Percentiles rank a stretch among this genome's conserved stretches.
Evolutionary conservation across 345 rosid genomes (phyloP).

Genomic region (Eucalyptus rudis): DNA sequence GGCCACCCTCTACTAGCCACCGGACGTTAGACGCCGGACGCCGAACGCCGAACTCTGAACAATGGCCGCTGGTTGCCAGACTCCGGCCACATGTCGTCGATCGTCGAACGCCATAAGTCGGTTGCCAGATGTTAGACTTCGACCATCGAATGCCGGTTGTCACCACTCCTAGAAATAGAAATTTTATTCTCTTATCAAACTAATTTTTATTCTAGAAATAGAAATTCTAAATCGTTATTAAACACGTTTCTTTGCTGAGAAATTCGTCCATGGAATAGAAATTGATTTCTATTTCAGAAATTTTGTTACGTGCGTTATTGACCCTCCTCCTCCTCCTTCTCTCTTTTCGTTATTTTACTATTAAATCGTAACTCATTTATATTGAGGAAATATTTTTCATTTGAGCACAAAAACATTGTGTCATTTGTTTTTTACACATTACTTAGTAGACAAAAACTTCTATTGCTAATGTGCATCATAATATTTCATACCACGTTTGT

Average conservation of each 20-base stretch:
- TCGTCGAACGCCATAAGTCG: fast-evolving
- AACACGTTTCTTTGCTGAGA: fast-evolving
- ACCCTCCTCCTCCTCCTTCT: background rate
- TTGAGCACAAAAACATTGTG: background rate
- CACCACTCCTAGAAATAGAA: too few species aligned
- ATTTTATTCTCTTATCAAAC: too few species aligned
- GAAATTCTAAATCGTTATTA: too few species aligned
- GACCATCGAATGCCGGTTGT: fast-evolving
- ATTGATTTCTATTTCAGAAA: too few species aligned
- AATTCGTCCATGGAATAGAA: too few species aligned
- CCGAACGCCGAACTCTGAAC: fast-evolving
- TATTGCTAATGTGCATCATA: background rate
- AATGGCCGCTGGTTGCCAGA: fast-evolving
- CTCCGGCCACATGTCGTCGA: fast-evolving
- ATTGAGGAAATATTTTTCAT: background rate
- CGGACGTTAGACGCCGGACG: fast-evolving
- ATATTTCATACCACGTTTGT: background rate
- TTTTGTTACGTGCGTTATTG: fast-evolving
- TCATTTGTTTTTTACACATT: background rate
- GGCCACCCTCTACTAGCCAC: too few species aligned
- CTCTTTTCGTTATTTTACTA: background rate
- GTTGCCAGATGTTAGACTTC: fast-evolving
- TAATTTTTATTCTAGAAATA: too few species aligned
- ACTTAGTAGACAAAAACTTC: background rate
- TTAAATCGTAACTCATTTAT: background rate